Percentiles rank a stretch among this genome's conserved stretches.
Conservation (phyloP, 805 yeast genomes). For the Saccharomycopsis selenospora region DNA sequence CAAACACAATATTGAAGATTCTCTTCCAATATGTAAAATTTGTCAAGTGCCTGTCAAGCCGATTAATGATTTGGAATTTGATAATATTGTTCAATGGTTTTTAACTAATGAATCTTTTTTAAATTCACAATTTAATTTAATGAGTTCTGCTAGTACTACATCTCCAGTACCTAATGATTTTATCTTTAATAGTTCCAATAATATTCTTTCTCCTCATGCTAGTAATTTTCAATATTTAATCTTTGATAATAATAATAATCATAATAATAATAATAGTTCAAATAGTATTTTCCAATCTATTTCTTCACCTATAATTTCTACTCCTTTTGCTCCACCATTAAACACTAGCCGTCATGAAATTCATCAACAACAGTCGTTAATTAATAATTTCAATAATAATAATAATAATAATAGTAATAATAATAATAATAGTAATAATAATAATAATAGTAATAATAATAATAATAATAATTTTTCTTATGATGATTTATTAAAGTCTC, state of each 20-base stretch:
- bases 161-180: background rate
- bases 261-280: background rate
- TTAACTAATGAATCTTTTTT: background rate
- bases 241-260: background rate
- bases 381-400: no score
- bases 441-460: no score
- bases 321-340: background rate
- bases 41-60: conserved; percentile 16
- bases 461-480: background rate
- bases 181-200: background rate
- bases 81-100: conserved; percentile 6
- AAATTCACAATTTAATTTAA: no score
- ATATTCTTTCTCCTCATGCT: no score
- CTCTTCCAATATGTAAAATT: conserved; percentile 11
- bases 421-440: background rate
- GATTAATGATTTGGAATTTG: conserved; percentile 6
- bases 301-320: background rate
- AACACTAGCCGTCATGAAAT: no score
- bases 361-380: no score
- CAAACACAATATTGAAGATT: conserved; percentile 1
- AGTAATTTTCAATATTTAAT: no score
- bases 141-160: no score
- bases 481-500: background rate
- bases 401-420: no score
- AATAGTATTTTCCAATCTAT: background rate